Conservation (phyloP, 2,329 filamentous ascomycete species). For the Aspergillus hortae region DNA sequence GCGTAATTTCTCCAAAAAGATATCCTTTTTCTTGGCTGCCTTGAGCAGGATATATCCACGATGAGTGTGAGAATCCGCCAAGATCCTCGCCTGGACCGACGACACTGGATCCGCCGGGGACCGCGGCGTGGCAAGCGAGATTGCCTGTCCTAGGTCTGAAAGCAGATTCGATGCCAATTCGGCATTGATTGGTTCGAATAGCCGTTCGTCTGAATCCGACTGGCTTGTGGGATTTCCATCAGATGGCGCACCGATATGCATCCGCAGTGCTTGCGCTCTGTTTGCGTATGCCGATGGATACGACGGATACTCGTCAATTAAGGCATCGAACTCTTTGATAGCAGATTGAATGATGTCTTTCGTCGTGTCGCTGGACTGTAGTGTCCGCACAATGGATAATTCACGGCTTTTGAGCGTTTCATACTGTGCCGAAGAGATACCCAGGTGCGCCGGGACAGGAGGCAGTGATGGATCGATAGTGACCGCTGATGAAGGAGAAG, state of each 20-base stretch:
- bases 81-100: constrained; percentile 45
- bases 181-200: constrained; percentile 22
- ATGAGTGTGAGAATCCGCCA: constrained; percentile 56
- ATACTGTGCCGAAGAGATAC: constrained; percentile 36
- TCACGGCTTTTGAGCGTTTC: constrained; percentile 37
- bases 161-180: constrained; percentile 26
- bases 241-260: constrained; percentile 27
- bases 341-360: constrained; percentile 27
- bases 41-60: constrained; percentile 45
- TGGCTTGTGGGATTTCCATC: background rate
- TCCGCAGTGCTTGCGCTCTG: constrained; percentile 49
- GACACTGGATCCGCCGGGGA: constrained; percentile 43
- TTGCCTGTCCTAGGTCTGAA: constrained; percentile 41
- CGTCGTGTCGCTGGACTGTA: constrained; percentile 25
- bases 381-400: constrained; percentile 37
- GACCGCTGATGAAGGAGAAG: constrained; percentile 36
- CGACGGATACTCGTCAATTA: constrained; percentile 42
- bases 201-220: constrained; percentile 5
- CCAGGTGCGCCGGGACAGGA: constrained; percentile 33
- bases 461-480: constrained; percentile 39
- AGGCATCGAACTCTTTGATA: constrained; percentile 37
- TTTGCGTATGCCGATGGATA: constrained; percentile 57
- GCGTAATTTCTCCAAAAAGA: constrained; percentile 22
- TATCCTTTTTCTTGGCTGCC: constrained; percentile 28
- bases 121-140: constrained; percentile 42